Percentiles rank a stretch among this genome's conserved stretches.
Evolutionary conservation across 768 basidiomycete genomes (phyloP).

Genomic region (Lactarius hengduanensis): DNA sequence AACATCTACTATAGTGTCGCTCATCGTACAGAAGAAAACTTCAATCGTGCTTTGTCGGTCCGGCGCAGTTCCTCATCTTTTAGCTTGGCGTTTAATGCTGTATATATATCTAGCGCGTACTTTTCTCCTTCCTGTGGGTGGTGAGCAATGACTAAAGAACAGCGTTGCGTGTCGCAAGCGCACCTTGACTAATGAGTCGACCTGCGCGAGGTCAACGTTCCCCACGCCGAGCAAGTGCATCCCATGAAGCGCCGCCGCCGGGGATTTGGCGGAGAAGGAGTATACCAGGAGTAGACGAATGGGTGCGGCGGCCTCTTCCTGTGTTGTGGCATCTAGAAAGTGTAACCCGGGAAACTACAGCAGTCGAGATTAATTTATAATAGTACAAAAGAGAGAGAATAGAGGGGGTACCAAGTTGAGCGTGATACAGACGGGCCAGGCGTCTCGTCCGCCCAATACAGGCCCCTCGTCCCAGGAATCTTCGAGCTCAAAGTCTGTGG

Average conservation of each 20-base stretch:
- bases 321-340: conserved; percentile 70
- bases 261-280: conserved; percentile 48
- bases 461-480: conserved; percentile 90
- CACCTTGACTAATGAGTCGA: conserved; percentile 59
- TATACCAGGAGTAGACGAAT: conserved; percentile 61
- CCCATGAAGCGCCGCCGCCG: conserved; percentile 52
- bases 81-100: conserved; percentile 59
- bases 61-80: conserved; percentile 62
- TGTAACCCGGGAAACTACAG: conserved; percentile 54
- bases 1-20: not conserved
- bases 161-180: conserved; percentile 15
- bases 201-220: conserved; percentile 48
- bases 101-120: conserved; percentile 57
- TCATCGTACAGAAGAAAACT: conserved; percentile 39
- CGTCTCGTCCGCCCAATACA: conserved; percentile 54
- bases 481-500: conserved; percentile 80
- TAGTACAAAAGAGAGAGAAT: not conserved
- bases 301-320: conserved; percentile 69
- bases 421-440: conserved; percentile 77
- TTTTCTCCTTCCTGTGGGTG: conserved; percentile 59
- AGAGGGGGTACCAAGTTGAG: conserved; percentile 62
- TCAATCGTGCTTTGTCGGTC: conserved; percentile 57
- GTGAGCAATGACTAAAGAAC: not conserved
- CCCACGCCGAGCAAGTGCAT: conserved; percentile 65
- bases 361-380: not conserved